A percentile compares a stretch with the other conserved stretches of the same genome.
Conservation (phyloP, 179 eudicot species). For the Beta corolliflora region DNA sequence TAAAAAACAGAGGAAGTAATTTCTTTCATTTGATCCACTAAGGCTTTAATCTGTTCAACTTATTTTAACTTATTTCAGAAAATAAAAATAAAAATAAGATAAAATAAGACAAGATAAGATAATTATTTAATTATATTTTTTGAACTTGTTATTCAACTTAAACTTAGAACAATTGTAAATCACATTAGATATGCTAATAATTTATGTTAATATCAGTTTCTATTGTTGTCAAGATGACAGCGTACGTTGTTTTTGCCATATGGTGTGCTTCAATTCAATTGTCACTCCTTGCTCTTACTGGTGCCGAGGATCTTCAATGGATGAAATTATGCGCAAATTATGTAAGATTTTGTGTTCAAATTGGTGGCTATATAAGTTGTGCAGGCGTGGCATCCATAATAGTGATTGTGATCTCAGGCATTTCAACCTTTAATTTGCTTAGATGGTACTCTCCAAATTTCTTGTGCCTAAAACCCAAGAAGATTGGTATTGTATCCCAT, state of each 20-base stretch:
- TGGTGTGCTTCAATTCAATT: conserved; percentile 17
- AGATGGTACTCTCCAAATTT: conserved; percentile 40
- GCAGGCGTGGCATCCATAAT: conserved; percentile 3
- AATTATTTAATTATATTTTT: no score
- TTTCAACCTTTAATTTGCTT: conserved; percentile 35
- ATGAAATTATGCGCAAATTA: conserved; percentile 32
- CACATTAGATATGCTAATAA: not conserved
- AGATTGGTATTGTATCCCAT: conserved; percentile 5
- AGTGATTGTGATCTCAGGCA: conserved; percentile 21
- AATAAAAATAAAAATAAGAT: no score
- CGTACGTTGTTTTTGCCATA: conserved; percentile 28
- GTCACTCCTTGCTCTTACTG: conserved; percentile 15
- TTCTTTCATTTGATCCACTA: no score
- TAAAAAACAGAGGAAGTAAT: no score
- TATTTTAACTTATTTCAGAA: no score
- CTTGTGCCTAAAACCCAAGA: conserved; percentile 32
- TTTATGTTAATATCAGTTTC: no score
- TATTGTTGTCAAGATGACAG: conserved; percentile 13
- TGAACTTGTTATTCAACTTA: no score
- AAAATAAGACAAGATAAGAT: no score
- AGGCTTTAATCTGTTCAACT: no score
- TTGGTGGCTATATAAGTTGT: conserved; percentile 26
- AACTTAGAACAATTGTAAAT: no score
- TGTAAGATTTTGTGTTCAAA: conserved; percentile 27
- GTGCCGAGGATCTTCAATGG: conserved; percentile 27